Conservation (phyloP, 441 rosid genomes). For the Erodium chrysanthum region DNA sequence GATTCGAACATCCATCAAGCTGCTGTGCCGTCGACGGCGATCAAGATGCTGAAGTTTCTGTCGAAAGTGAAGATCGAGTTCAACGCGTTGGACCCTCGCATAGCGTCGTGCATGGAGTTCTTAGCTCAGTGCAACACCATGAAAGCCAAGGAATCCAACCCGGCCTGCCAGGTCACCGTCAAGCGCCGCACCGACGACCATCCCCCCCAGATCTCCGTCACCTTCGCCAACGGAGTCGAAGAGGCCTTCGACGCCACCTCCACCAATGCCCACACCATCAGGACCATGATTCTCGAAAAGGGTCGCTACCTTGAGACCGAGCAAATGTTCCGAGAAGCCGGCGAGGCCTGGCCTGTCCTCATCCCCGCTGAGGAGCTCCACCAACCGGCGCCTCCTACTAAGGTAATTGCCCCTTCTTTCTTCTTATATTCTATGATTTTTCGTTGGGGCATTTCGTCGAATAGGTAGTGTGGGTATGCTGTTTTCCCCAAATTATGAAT, state of each 20-base stretch:
- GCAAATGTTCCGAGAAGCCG: conserved; percentile 89
- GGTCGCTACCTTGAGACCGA: conserved; percentile 75
- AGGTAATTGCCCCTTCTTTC: conserved; percentile 29
- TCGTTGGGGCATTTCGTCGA: conserved; percentile 20
- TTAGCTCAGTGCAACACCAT: conserved; percentile 68
- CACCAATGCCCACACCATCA: conserved; percentile 60
- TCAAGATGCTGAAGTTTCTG: conserved; percentile 29
- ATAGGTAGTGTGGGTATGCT: neutral
- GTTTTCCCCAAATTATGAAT: neutral
- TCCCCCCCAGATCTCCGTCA: conserved; percentile 70
- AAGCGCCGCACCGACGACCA: conserved; percentile 84
- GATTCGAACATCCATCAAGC: neutral
- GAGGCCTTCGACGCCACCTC: conserved; percentile 66
- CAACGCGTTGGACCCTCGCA: conserved; percentile 69
- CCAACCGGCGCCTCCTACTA: conserved; percentile 56
- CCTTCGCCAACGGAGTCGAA: conserved; percentile 77
- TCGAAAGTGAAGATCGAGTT: conserved; percentile 64
- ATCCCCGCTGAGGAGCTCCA: conserved; percentile 71
- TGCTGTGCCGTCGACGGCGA: too few relatives aligned
- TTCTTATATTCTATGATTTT: neutral
- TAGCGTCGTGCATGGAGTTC: conserved; percentile 80
- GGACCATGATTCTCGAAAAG: conserved; percentile 71
- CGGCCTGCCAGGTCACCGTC: conserved; percentile 61
- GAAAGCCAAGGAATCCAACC: conserved; percentile 27
- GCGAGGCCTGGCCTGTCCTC: conserved; percentile 79